Conservation (phyloP, 2,329 filamentous ascomycete species). For the Diaporthe longicolla region DNA sequence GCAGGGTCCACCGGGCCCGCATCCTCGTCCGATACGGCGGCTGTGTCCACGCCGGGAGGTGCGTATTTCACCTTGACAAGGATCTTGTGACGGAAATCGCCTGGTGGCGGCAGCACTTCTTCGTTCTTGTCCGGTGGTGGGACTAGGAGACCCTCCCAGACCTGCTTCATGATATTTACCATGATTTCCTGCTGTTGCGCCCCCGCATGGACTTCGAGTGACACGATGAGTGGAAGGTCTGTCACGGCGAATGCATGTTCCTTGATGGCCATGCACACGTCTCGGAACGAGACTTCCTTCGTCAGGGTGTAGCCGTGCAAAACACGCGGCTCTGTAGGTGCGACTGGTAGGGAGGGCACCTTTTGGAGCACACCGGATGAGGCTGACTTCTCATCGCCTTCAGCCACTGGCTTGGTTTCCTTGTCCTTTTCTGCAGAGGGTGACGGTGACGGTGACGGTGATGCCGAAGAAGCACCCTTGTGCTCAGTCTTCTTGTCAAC, state of each 20-base stretch:
- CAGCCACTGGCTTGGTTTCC: constrained; percentile 13
- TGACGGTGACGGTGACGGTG: constrained; percentile 3
- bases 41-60: constrained; percentile 54
- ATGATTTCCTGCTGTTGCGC: constrained; percentile 88
- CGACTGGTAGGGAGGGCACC: constrained; percentile 46
- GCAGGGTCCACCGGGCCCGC: constrained; percentile 56
- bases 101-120: constrained; percentile 74
- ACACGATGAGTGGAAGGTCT: constrained; percentile 91
- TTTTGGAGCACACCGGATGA: constrained; percentile 38
- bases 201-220: constrained; percentile 90
- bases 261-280: constrained; percentile 85
- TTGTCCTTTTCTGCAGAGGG: background rate
- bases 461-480: background rate
- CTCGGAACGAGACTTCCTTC: constrained; percentile 87
- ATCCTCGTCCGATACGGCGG: constrained; percentile 51
- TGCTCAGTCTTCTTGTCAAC: constrained; percentile 49
- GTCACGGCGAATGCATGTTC: constrained; percentile 82
- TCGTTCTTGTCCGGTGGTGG: constrained; percentile 64
- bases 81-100: constrained; percentile 81
- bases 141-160: constrained; percentile 82
- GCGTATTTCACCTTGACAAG: constrained; percentile 85
- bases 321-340: constrained; percentile 78
- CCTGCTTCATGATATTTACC: constrained; percentile 91
- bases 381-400: constrained; percentile 11
- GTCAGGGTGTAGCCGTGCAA: constrained; percentile 93